Percentiles rank a stretch among this genome's conserved stretches.
phyloP scores from a whole-genome alignment of 805 yeast species.

The Myxozyma geophila region DNA sequence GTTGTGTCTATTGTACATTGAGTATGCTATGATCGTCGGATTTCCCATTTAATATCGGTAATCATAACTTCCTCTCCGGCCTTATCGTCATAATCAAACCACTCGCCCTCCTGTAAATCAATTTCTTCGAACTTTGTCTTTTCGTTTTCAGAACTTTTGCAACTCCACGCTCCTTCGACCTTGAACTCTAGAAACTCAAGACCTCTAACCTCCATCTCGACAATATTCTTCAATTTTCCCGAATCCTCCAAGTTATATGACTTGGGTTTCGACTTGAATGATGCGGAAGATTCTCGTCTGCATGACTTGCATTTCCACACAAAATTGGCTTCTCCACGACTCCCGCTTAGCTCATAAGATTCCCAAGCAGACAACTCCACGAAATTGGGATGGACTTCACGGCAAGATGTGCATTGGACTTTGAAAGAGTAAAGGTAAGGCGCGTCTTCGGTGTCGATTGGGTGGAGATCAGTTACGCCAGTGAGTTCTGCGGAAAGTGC shows the following conservation, averaged over 20 bases:
- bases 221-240: constrained; percentile 53
- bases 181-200: constrained; percentile 69
- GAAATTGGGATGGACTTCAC: constrained; percentile 70
- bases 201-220: constrained; percentile 86
- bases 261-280: constrained; percentile 39
- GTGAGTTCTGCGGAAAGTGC: constrained; percentile 52
- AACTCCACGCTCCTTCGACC: constrained; percentile 66
- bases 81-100: constrained; percentile 94
- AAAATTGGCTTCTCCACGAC: constrained; percentile 84
- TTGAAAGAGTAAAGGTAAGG: constrained; percentile 79
- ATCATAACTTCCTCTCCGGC: constrained; percentile 80
- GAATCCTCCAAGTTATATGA: constrained; percentile 49
- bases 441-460: constrained; percentile 60
- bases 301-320: constrained; percentile 77
- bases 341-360: constrained; percentile 55
- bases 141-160: constrained; percentile 56
- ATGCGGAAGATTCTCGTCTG: constrained; percentile 46
- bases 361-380: constrained; percentile 35
- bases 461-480: constrained; percentile 60
- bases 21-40: constrained; percentile 45
- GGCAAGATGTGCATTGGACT: constrained; percentile 69
- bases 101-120: constrained; percentile 78
- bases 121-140: constrained; percentile 62
- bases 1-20: background rate
- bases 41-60: constrained; percentile 70